Base-by-base conservation (phyloP, 2,329 filamentous ascomycete genomes). In the Ceratocystis diversiconidia region DNA sequence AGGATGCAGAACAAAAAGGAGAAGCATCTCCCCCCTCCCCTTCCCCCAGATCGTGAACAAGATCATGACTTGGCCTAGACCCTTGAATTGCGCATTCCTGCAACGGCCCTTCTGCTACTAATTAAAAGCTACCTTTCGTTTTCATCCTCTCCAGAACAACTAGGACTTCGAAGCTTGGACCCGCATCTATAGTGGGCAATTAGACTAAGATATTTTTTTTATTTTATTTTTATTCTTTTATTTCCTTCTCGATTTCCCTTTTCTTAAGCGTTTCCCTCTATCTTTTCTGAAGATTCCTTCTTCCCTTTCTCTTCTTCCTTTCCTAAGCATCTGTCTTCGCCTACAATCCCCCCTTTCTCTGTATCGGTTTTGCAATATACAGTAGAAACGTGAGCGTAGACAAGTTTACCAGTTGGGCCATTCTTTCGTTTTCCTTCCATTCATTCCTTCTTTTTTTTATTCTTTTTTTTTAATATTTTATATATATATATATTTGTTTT, bases 321-420 rank as follows among this genome's bases (percentile, higher is more conserved):
- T 57, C 50, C 50, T 30, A 65, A 65, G 65, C 55, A 64, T 68
- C 52, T 57, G 30, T 55, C 59, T 61, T 60, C 44, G 22, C 59
- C 57, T 50, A 25, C 50, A 50, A 61, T 48, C 44, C 46, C 61
- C 57, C 25, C 61, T 61, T 61, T 62, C 41, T 55, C 62, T 66
- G 61, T 64, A 66, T 68, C 67, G 62, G 55, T 64, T 64, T 64
- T 66, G 61, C 62, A 66, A 66, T 66, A 66, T 64, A 66, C 62
- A 66, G 65, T 43, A 60, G 61, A 66, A 30, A 19, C 59, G 50
- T 44, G 64, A 30, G 59, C 64, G 50, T 57, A 28, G 50, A 57
- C 61, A 62, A 30, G 41, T 50, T 50, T 61, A 36, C 17, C 60
- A 48, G 10, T 28, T 44, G 28, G 41, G 61, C 3, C 25, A n/a